phyloP scores from a whole-genome alignment of 345 rosid species.

The Isatis tinctoria region DNA sequence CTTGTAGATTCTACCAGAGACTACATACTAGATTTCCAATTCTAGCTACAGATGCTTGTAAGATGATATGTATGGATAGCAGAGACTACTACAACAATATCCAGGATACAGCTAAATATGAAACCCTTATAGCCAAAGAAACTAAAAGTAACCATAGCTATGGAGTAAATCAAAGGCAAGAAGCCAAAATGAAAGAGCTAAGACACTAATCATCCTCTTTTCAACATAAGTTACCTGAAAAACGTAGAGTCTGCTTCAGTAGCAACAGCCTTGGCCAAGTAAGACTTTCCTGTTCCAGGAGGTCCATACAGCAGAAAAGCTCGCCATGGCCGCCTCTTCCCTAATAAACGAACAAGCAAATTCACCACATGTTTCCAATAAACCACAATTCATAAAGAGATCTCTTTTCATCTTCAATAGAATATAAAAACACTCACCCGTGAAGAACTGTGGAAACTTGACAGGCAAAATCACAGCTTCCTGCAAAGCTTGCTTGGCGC shows the following conservation, averaged over 20 bases:
- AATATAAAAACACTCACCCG: conserved; percentile 38
- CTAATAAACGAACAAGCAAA: conserved; percentile 28
- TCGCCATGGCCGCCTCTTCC: conserved; percentile 92
- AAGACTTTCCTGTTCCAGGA: conserved; percentile 96
- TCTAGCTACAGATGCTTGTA: background rate
- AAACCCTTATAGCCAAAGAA: background rate
- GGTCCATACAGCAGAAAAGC: conserved; percentile 92
- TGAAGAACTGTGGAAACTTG: conserved; percentile 92
- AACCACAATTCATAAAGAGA: background rate
- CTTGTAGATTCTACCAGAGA: background rate
- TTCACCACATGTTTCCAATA: too few species aligned
- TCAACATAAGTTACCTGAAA: conserved; percentile 55
- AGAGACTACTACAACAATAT: background rate
- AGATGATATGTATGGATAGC: conserved; percentile 2
- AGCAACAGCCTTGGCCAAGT: conserved; percentile 94
- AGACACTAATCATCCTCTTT: background rate
- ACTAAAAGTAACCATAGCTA: background rate
- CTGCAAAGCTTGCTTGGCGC: conserved; percentile 86
- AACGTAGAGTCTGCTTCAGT: conserved; percentile 94
- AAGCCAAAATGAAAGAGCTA: background rate
- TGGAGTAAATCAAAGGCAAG: background rate
- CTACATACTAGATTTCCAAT: background rate
- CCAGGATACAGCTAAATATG: background rate
- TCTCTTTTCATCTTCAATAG: background rate
- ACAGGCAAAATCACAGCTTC: conserved; percentile 97